These are phyloP conservation scores for Emmonsia crescens DNA, from an alignment of 2,329 filamentous ascomycete species.

Conservation along the genomic window DNA sequence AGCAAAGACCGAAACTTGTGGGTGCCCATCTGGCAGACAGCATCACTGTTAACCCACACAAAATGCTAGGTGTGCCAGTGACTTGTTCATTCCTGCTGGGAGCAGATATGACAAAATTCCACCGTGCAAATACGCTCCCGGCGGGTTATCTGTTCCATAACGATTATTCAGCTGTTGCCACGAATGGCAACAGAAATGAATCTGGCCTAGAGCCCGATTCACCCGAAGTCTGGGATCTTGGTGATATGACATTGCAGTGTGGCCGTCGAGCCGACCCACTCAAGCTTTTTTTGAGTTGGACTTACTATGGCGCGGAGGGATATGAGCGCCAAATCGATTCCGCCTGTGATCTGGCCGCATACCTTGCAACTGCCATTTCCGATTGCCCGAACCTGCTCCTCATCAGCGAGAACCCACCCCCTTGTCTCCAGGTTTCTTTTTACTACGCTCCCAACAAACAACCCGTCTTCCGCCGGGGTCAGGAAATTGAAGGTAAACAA, in stretches of 20 bases:
- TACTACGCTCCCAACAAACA: conserved; percentile 59
- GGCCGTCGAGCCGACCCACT: conserved; percentile 74
- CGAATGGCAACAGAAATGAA: conserved; percentile 13
- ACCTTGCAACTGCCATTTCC: conserved; percentile 54
- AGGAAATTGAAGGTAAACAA: conserved; percentile 16
- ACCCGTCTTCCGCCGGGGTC: conserved; percentile 29
- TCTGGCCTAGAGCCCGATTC: conserved; percentile 24
- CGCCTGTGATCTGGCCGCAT: conserved; percentile 60
- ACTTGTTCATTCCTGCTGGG: conserved; percentile 85
- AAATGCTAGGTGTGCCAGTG: conserved; percentile 87
- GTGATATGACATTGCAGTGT: conserved; percentile 87
- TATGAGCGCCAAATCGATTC: conserved; percentile 60
- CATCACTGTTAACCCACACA: conserved; percentile 86
- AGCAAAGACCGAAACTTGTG: conserved; percentile 52
- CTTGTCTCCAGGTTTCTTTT: conserved; percentile 91
- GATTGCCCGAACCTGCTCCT: conserved; percentile 53
- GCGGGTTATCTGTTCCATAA: conserved; percentile 79
- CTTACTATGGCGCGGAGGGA: conserved; percentile 71
- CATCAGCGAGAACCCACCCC: conserved; percentile 64
- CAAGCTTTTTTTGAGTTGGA: conserved; percentile 80
- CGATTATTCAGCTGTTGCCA: conserved; percentile 30
- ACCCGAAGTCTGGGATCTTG: conserved; percentile 70
- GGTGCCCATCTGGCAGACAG: conserved; percentile 68
- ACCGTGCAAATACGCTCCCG: conserved; percentile 71
- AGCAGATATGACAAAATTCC: conserved; percentile 64